Base-by-base conservation (phyloP, 768 basidiomycete genomes). In the Lyophyllum decastes region DNA sequence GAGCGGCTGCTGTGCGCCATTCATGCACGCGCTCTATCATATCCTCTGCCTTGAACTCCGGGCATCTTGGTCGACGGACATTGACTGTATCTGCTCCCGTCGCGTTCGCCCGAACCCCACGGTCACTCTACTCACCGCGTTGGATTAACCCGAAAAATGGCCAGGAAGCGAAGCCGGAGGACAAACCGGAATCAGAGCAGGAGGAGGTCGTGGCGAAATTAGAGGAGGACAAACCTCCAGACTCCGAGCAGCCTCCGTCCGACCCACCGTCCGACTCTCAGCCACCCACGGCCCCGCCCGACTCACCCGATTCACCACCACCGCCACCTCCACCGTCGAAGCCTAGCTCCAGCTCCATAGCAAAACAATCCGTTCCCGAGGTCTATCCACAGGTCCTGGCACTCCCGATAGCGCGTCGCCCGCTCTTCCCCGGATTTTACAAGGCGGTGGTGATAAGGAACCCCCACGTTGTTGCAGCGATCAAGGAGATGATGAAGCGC, bases 381-480 rank as follows among this genome's bases (percentile, higher is more conserved):
- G 68, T 85, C 57, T 98, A 98, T 72, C 95, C 96, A 0, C 93
- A 96, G 69, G 89, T 98, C 43, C 83, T 98, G 25, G 96, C 95
- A 2, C 84, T 98, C 0, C 96, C 96, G 3, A 98, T 98, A 58
- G 94, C 94, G 30, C 88, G 95, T 43, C 84, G 96, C 17, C 96
- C 96, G 0, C 87, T 98, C 46, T 98, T 98, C 76, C 96, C 96
- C 4, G 94, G 95, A 27, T 97, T 98, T 73, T 98, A 98, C 82
- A 97, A 98, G 71, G 96, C 95, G 2, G 95, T 98, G 49, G 94
- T 98, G 56, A 83, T 99, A 51, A 85, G 88, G 21, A 92, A 98
- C 63, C 93, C 94, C 0, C 82, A 86, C 0, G 96, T 99, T 30
- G 94, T 98, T 38, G 85, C 88, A 8, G 94, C 95, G 14, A 91